A percentile compares a stretch with the other conserved stretches of the same genome.
These are phyloP conservation scores for Guadua angustifolia DNA, from an alignment of 176 grass and related monocot genomes.

Conservation along the genomic window DNA sequence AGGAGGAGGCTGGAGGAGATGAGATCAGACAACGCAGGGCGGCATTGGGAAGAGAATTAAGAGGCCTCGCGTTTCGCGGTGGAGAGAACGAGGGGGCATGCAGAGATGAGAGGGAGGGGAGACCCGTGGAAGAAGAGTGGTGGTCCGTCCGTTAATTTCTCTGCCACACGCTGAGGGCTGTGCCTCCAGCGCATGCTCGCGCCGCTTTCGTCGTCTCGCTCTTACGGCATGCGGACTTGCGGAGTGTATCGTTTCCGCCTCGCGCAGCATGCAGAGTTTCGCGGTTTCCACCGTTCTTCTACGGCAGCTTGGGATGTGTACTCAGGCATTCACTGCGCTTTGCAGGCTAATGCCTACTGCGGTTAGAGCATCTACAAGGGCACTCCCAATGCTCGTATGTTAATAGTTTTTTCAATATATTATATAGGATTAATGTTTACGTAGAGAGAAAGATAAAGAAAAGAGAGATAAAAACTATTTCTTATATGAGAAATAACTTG, in stretches of 20 bases:
- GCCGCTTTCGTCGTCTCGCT: slow-evolving; percentile 7
- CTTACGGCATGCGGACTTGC: neutral
- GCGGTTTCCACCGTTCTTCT: neutral
- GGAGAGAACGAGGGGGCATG: slow-evolving; percentile 40
- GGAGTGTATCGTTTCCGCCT: neutral
- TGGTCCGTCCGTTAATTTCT: slow-evolving; percentile 24
- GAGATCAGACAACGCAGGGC: neutral
- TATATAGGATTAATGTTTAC: no score
- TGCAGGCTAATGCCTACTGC: no score
- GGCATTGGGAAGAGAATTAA: neutral
- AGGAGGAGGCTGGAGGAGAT: neutral
- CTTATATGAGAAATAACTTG: no score
- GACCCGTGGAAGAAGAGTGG: slow-evolving; percentile 17
- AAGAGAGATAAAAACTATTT: no score
- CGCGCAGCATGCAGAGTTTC: neutral
- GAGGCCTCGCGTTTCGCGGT: slow-evolving; percentile 25
- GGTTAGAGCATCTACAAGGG: no score
- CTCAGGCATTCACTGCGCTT: neutral
- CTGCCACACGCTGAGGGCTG: slow-evolving; percentile 21
- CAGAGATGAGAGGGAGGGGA: neutral
- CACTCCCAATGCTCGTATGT: no score
- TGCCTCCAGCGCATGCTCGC: neutral
- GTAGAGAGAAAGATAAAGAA: no score
- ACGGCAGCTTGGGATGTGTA: neutral
- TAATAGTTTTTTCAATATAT: no score